A percentile compares a stretch with the other conserved stretches of the same genome.
Evolutionary conservation across 768 basidiomycete species (phyloP).

Genomic region (Lactarius psammicola): DNA sequence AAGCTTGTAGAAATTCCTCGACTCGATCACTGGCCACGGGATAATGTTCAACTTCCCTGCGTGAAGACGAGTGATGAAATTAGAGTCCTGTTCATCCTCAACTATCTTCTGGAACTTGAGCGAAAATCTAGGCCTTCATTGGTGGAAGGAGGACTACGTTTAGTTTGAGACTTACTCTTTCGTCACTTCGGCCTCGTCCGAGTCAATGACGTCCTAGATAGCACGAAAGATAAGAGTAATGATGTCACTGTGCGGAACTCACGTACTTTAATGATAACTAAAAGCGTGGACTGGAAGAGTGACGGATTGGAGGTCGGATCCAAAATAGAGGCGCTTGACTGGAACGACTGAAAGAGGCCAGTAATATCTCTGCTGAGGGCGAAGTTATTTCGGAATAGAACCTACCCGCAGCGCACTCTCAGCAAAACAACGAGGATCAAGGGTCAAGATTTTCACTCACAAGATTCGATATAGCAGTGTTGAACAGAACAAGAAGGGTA

Average conservation of each 20-base stretch:
- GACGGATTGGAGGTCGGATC: constrained; percentile 59
- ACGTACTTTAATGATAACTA: constrained; percentile 61
- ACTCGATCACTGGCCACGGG: constrained; percentile 68
- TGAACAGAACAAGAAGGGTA: constrained; percentile 60
- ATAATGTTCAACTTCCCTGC: constrained; percentile 54
- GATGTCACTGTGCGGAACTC: no score
- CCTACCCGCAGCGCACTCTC: constrained; percentile 36
- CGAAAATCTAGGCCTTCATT: constrained; percentile 43
- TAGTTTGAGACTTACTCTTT: constrained; percentile 45
- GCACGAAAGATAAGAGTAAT: not conserved
- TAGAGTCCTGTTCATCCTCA: constrained; percentile 56
- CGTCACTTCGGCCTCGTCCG: constrained; percentile 56
- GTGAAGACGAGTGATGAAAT: constrained; percentile 62
- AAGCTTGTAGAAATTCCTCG: constrained; percentile 54
- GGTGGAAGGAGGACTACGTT: not conserved
- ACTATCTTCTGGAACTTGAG: constrained; percentile 65
- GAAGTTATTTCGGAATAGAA: constrained; percentile 65
- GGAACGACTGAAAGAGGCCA: constrained; percentile 61
- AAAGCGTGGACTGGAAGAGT: constrained; percentile 57
- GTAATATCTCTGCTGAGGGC: constrained; percentile 59
- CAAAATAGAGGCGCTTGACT: constrained; percentile 53
- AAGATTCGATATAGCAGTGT: constrained; percentile 63
- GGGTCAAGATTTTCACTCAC: constrained; percentile 32
- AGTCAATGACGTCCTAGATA: constrained; percentile 60
- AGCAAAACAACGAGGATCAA: not conserved